Conservation (phyloP, 257 asterid genomes). For the Solanum chmielewskii region DNA sequence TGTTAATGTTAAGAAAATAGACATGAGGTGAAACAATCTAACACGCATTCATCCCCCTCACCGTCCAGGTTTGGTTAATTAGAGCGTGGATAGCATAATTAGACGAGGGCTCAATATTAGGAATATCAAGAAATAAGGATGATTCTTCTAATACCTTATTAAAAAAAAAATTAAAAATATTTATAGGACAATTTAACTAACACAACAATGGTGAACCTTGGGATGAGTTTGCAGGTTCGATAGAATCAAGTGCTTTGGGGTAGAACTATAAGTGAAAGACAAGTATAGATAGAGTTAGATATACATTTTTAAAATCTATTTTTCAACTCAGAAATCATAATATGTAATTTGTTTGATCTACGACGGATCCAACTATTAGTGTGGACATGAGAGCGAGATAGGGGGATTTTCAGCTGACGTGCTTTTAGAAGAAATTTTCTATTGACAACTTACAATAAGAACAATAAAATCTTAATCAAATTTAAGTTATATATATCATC, state of each 20-base stretch:
- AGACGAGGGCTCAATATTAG: neutral
- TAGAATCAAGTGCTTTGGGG: neutral
- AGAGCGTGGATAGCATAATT: neutral
- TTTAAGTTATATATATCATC: neutral
- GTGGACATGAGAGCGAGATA: neutral
- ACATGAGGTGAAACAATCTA: neutral
- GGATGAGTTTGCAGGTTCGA: neutral
- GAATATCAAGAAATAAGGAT: neutral
- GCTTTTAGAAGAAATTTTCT: neutral
- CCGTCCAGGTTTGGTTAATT: neutral
- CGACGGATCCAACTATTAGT: neutral
- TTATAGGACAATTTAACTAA: neutral
- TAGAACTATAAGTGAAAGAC: neutral
- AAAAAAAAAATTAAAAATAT: neutral
- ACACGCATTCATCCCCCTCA: neutral
- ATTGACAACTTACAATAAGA: neutral
- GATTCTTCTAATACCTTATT: neutral
- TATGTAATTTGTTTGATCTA: neutral
- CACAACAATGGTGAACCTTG: neutral
- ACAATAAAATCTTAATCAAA: neutral
- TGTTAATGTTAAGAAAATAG: neutral
- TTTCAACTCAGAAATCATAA: neutral
- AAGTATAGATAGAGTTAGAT: neutral
- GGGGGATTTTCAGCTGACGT: neutral
- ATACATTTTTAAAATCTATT: neutral